Base-by-base conservation (phyloP, 495 filamentous ascomycete genomes). In the Penicillium soppii region DNA sequence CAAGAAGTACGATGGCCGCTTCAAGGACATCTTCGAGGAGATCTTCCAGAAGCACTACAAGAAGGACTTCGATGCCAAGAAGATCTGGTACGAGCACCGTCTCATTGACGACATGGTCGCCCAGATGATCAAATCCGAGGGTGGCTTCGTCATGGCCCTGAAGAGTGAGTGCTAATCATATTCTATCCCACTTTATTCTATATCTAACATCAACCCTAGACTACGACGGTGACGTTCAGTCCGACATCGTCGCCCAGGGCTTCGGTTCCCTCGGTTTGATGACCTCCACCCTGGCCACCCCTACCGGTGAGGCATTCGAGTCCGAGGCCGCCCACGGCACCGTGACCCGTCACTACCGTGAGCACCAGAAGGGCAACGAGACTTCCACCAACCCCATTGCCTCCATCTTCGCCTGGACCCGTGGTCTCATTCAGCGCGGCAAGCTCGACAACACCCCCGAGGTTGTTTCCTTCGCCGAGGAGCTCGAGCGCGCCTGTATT, bases 91-190 rank as follows among this genome's bases (percentile, higher is more conserved):
- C 68, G 94, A 98, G 85, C 94, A 98, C 75, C 86, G 94, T 58
- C 78, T 98, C 51, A 97, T 98, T 64, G 94, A 98, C 75, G 94
- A 98, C 76, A 98, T 98, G 94, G 94, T 98, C 49, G 94, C 94
- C 41, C 92, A 98, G 82, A 98, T 98, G 94, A 89, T 98, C 80
- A 98, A 98, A 84, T 89, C 84, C 72, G 85, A 86, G 60, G 91
- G 94, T 52, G 94, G 94, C 50, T 95, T 89, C 72, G 81, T 97
- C 69, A 98, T 98, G 81, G 94, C 94, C 52, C 80, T 98, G 64
- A 98, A 98, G 84, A 98, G 89, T 91, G 66, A 65, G 86, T 76
- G 33, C 26, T 17, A 12, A 32, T 43, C 29, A 26, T 21, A 44
- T 33, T 35, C 16, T 7, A 13, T 20, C 2, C 38, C 15, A n/a